Base-by-base conservation (phyloP, 257 asterid genomes). In the Fraxinus pennsylvanica region DNA sequence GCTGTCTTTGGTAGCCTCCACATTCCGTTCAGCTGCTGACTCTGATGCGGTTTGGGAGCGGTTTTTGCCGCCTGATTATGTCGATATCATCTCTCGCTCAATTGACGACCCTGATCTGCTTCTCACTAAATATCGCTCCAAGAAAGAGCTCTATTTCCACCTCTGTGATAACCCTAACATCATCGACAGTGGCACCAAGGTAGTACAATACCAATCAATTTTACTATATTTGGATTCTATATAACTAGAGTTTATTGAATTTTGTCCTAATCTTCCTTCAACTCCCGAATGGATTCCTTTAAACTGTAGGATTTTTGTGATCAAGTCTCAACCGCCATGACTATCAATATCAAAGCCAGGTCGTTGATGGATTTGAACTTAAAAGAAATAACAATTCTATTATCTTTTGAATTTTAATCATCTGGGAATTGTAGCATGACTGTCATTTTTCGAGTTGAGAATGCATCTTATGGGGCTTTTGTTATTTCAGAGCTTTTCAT, bases 21-120 rank as follows among this genome's bases (percentile, higher is more conserved):
- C 83, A 13, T 92, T 92, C 80, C 89, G 91, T 12, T 82, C 93
- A 27, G 94, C 96, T 1, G 85, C 96, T 3, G 79, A 85, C 67
- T 92, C 96, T 69, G 97, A 92, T 81, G 83, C 84, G 61, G 96
- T 92, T 15, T 94, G 98, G 97, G 89, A 72, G 21, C 86, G 90
- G 30, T 94, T 94, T 77, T 67, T 94, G 81, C 98, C 98, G n/a
- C 36, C 91, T 13, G 97, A 92, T 76, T 91, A 88, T 45, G 83
- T 79, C 5, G 88, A 89, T 33, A 80, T 92, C 8, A 71, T 94
- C 43, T 38, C 43, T 9, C 43, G 43, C 43, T 38, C 43, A 38
- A 38, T 8, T 38, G 43, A 38, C 43, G 43, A 9, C 29, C 57
- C 83, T 33, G 86, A 79, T 35, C 78, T 81, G 32, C 35, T 77